phyloP scores from a whole-genome alignment of 1,139 yeast species.

The Yamadazyma buinensis region DNA sequence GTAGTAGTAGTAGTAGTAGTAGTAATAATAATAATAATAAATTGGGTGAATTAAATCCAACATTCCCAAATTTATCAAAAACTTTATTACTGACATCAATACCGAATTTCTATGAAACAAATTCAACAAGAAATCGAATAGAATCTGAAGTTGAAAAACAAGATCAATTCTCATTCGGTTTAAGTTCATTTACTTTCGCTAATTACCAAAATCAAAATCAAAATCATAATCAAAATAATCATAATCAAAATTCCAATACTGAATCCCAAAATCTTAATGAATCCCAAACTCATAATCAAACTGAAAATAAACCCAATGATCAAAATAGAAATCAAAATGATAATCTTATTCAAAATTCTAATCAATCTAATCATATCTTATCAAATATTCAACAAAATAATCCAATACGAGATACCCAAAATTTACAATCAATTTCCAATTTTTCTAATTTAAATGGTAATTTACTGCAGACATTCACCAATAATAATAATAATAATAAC shows the following conservation, averaged over 20 bases:
- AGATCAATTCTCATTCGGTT: constrained; percentile 33
- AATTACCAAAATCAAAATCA: constrained; percentile 7
- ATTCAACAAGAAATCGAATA: neutral
- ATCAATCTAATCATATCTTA: neutral
- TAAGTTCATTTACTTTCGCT: constrained; percentile 30
- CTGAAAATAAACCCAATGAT: no score
- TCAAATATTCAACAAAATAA: neutral
- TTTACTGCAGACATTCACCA: neutral
- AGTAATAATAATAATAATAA: neutral
- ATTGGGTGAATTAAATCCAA: constrained; percentile 6
- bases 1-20: no score
- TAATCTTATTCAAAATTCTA: constrained; percentile 3
- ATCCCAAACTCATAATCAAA: no score
- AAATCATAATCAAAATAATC: no score
- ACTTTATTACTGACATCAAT: constrained; percentile 25
- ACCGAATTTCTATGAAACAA: constrained; percentile 3
- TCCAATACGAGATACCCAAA: constrained; percentile 1
- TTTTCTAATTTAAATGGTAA: neutral
- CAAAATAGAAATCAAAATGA: neutral
- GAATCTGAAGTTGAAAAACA: constrained; percentile 15
- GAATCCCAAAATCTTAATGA: no score
- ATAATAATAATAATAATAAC: neutral
- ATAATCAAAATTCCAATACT: no score
- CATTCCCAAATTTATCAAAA: constrained; percentile 14
- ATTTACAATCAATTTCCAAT: neutral